Percentiles rank a stretch among this genome's conserved stretches.
Evolutionary conservation across 441 rosid genomes (phyloP).

Genomic region (Gossypium davidsonii): DNA sequence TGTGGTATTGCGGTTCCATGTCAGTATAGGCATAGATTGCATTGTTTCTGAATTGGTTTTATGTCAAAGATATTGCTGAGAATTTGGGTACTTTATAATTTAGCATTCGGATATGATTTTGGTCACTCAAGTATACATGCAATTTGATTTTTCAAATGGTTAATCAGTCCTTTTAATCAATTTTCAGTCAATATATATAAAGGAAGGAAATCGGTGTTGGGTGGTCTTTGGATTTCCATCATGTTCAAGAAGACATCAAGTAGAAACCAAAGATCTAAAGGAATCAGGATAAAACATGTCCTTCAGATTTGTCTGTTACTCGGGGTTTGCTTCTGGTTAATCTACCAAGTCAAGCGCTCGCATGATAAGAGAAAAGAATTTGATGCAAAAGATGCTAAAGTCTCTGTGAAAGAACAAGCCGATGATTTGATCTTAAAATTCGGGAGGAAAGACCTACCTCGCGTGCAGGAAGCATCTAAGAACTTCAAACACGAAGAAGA

Average conservation of each 20-base stretch:
- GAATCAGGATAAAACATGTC: slow-evolving; percentile 55
- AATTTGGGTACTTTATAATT: not conserved
- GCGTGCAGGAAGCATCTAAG: slow-evolving; percentile 11
- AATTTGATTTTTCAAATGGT: not conserved
- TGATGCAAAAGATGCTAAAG: slow-evolving; percentile 39
- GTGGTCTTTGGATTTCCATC: slow-evolving; percentile 23
- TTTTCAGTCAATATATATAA: not conserved
- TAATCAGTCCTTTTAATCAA: not conserved
- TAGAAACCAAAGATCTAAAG: slow-evolving; percentile 67
- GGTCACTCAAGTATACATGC: not conserved
- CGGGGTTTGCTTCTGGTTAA: slow-evolving; percentile 67
- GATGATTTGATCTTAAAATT: slow-evolving; percentile 31
- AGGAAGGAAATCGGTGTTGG: slow-evolving; percentile 6
- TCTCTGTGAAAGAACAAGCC: slow-evolving; percentile 18
- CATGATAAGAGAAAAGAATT: slow-evolving; percentile 73
- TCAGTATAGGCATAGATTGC: not conserved
- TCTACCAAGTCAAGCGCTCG: slow-evolving; percentile 85
- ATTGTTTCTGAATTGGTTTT: not conserved
- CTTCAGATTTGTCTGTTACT: slow-evolving; percentile 52
- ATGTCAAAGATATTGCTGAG: not conserved
- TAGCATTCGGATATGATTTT: not conserved
- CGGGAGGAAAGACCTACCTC: slow-evolving; percentile 26
- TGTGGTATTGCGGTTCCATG: not conserved
- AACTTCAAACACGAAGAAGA: slow-evolving; percentile 35
- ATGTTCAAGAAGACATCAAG: slow-evolving; percentile 61